Conservation (phyloP, 1,284 basidiomycete species). For the Hortiboletus rubellus region DNA sequence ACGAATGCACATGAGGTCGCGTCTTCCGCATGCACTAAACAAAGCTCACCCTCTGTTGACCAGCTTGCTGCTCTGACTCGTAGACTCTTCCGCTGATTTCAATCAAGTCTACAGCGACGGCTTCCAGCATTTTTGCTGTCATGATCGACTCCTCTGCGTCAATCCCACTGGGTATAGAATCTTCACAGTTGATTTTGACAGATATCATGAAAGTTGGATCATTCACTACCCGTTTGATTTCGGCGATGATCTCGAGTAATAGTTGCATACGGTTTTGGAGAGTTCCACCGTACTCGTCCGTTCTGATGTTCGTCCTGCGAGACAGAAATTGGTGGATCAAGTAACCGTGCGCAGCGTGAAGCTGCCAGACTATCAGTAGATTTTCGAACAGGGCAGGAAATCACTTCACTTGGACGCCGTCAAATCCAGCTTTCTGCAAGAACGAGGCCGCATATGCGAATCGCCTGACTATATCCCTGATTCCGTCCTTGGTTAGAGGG, state of each 20-base stretch:
- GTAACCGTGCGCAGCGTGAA: slow-evolving; percentile 52
- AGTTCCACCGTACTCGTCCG: slow-evolving; percentile 53
- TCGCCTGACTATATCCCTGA: slow-evolving; percentile 31
- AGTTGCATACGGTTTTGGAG: slow-evolving; percentile 45
- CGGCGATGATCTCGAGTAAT: slow-evolving; percentile 39
- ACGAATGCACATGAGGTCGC: background rate
- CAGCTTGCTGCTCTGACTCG: slow-evolving; percentile 32
- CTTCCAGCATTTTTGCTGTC: slow-evolving; percentile 46
- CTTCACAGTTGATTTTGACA: slow-evolving; percentile 49
- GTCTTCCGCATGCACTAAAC: slow-evolving; percentile 15
- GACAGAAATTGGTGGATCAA: slow-evolving; percentile 43
- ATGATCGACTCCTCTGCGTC: slow-evolving; percentile 42
- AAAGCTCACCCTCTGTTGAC: slow-evolving; percentile 14
- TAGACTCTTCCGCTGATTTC: slow-evolving; percentile 49
- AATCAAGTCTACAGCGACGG: slow-evolving; percentile 48
- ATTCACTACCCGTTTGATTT: slow-evolving; percentile 32
- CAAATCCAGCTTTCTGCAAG: slow-evolving; percentile 31
- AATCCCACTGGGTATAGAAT: slow-evolving; percentile 27
- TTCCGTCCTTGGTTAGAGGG: slow-evolving; percentile 32
- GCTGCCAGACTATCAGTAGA: slow-evolving; percentile 8
- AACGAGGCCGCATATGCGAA: slow-evolving; percentile 32
- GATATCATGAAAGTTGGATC: slow-evolving; percentile 41
- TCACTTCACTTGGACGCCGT: slow-evolving; percentile 29
- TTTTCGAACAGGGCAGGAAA: background rate
- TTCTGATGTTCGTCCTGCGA: slow-evolving; percentile 47